A percentile compares a stretch with the other conserved stretches of the same genome.
phyloP scores from a whole-genome alignment of 352 stramenopile genomes.

The Lagenidium giganteum region DNA sequence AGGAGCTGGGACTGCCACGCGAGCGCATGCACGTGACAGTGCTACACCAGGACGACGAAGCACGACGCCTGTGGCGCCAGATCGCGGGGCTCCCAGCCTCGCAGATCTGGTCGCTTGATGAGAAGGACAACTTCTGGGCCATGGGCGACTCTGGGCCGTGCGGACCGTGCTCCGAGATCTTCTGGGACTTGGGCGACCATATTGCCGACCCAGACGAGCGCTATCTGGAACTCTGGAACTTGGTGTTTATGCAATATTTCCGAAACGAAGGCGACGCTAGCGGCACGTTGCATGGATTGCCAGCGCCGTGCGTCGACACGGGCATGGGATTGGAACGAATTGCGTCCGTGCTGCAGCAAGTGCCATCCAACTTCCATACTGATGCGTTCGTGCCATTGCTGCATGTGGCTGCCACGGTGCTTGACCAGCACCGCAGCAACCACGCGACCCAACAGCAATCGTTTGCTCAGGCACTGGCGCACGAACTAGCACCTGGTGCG shows the following conservation, averaged over 20 bases:
- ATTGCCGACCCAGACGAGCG: slow-evolving; percentile 75
- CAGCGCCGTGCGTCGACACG: slow-evolving; percentile 90
- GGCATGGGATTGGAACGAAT: slow-evolving; percentile 97
- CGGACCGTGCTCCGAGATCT: slow-evolving; percentile 93
- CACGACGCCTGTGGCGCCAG: slow-evolving; percentile 46
- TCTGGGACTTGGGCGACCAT: slow-evolving; percentile 88
- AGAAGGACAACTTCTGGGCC: slow-evolving; percentile 96
- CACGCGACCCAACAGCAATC: slow-evolving; percentile 3
- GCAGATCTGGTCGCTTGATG: slow-evolving; percentile 62
- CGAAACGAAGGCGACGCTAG: slow-evolving; percentile 64
- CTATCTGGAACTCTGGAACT: slow-evolving; percentile 96
- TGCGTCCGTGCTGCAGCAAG: slow-evolving; percentile 91
- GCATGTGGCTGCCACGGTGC: slow-evolving; percentile 26
- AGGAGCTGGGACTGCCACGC: slow-evolving; percentile 67
- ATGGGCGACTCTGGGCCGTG: slow-evolving; percentile 95
- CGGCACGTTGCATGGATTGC: slow-evolving; percentile 75
- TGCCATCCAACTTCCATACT: slow-evolving; percentile 95
- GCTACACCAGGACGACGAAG: slow-evolving; percentile 57
- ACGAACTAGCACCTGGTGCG: slow-evolving; percentile 37
- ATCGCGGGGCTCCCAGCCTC: slow-evolving; percentile 42
- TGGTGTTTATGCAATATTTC: slow-evolving; percentile 98
- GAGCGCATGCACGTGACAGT: slow-evolving; percentile 69
- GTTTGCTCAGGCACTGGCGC: slow-evolving; percentile 32
- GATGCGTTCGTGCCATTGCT: slow-evolving; percentile 95
- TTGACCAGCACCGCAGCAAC: slow-evolving; percentile 27